Evolutionary conservation across 2,329 filamentous ascomycete genomes (phyloP), one percentile per base, ranked within the genome.

Genomic region (Alternaria incomplexa): DNA sequence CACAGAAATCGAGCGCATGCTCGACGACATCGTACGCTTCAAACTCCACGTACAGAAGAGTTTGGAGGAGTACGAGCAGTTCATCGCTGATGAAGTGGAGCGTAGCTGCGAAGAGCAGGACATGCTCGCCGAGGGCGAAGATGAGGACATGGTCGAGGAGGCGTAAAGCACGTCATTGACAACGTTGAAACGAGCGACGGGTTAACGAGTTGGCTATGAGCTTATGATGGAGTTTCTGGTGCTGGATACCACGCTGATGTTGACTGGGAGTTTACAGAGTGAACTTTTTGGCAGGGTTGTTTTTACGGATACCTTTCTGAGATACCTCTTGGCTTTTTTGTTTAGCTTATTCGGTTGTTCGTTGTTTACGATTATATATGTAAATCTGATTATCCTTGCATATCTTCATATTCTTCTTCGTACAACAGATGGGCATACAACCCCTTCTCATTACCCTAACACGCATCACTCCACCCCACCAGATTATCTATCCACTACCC

Each of bases 11-110:
- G 96, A 97, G 82, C 91, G 90, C 73, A 97, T 98, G 88, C 84
- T 99, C 63, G 97, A 97, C 82, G 94, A 98, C 77, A 91, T 97
- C 65, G 97, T 98, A 83, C 94, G 96, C 76, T 98, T 99, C 88
- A 99, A 99, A 83, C 92, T 99, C 68, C 94, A 98, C 76, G 86
- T 99, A 55, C 96, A 99, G 80, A 94, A 93, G 82, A 91, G 89
- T 62, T 84, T 99, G 57, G 95, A 97, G 77, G 93, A 96, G 75
- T 98, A 97, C 79, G 96, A 99, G 81, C 89, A 90, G 59, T 97
- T 97, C 77, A 93, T 97, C 7, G 90, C 92, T 3, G 92, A 97
- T 69, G 95, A 98, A 82, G 89, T 97, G n/a, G 93, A 97, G 82
- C 75, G 74, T 46, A 85, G 86, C 72, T 86, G 83, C 72, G 81